These are phyloP conservation scores for Verticillium albo-atrum DNA, from an alignment of 2,329 filamentous ascomycete species.

Conservation along the genomic window DNA sequence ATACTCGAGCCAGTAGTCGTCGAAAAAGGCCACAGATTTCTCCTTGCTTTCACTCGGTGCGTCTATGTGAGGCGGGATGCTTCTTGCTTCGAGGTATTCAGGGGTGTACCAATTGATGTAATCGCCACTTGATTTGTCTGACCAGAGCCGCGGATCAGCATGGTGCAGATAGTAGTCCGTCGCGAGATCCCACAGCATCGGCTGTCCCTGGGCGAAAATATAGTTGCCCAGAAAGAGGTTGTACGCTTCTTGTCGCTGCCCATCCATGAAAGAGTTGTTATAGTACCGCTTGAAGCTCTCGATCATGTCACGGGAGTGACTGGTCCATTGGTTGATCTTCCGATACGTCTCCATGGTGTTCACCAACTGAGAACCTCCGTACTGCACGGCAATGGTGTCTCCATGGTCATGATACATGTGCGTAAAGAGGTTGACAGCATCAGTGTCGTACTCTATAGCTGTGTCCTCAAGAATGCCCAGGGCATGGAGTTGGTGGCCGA, in stretches of 20 bases:
- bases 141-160: slow-evolving; percentile 71
- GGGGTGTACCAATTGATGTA: slow-evolving; percentile 92
- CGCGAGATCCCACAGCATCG: slow-evolving; percentile 93
- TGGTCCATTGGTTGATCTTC: slow-evolving; percentile 98
- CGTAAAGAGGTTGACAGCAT: slow-evolving; percentile 93
- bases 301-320: slow-evolving; percentile 96
- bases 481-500: slow-evolving; percentile 88
- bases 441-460: slow-evolving; percentile 85
- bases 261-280: slow-evolving; percentile 96
- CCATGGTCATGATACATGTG: slow-evolving; percentile 99
- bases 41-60: slow-evolving; percentile 27
- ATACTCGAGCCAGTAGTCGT: slow-evolving; percentile 98
- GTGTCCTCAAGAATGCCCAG: slow-evolving; percentile 80
- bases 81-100: slow-evolving; percentile 23
- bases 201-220: slow-evolving; percentile 78
- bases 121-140: slow-evolving; percentile 55
- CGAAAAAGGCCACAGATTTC: slow-evolving; percentile 59
- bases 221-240: slow-evolving; percentile 97
- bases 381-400: slow-evolving; percentile 96
- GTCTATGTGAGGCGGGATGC: slow-evolving; percentile 39
- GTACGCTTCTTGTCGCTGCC: slow-evolving; percentile 96
- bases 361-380: slow-evolving; percentile 93
- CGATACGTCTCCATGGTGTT: slow-evolving; percentile 99
- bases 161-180: slow-evolving; percentile 98
- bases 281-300: slow-evolving; percentile 99